Base-by-base conservation (phyloP, 148 eudicot genomes). In the Fagopyrum esculentum region DNA sequence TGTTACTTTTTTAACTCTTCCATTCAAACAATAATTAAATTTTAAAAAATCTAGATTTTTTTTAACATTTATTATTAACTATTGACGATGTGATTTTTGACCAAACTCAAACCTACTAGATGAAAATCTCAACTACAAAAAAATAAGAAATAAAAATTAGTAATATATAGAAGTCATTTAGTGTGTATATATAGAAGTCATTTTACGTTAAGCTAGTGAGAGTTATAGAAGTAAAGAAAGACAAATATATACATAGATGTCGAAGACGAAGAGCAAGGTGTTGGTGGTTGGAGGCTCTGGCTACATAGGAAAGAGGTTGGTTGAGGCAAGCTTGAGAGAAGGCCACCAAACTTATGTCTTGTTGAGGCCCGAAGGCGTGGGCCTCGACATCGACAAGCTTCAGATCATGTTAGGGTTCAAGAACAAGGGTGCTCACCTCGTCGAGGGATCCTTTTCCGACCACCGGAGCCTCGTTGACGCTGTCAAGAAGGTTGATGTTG, bases 311-410 rank as follows among this genome's bases (percentile, higher is more conserved):
- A 66, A 43, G 71, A 35, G 46, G 19, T 13, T 66, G 10, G 71
- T 66, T 3, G 71, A 66, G 9, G 71, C 71, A 40, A 35, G 71
- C 45, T 15, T 66, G 35, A 66, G 46, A 13, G 46, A 66, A 15
- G 71, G 71, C 71, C 71, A 66, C 11, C 45, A 64, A 13, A 66
- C 71, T 6, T 40, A 35, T 13, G 71, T 66, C 19, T 13, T 66
- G 35, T 13, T 35, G 1, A 66, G 71, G 46, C 46, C 71, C 8
- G 45, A 30, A 6, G 71, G 9, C 73, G 69, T 46, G 15, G 45
- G 63, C 6, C 60, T 54, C 46, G 45, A 66, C 71, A 40, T 66
- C 46, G 71, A 66, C 9, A 66, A 66, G 71, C 46, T 66, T 66
- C 71, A 40, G 46, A 66, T 66, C 19, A 1, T 66, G 71, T 12